Conservation (phyloP, 306 rosid species). For the Glycine soja region DNA sequence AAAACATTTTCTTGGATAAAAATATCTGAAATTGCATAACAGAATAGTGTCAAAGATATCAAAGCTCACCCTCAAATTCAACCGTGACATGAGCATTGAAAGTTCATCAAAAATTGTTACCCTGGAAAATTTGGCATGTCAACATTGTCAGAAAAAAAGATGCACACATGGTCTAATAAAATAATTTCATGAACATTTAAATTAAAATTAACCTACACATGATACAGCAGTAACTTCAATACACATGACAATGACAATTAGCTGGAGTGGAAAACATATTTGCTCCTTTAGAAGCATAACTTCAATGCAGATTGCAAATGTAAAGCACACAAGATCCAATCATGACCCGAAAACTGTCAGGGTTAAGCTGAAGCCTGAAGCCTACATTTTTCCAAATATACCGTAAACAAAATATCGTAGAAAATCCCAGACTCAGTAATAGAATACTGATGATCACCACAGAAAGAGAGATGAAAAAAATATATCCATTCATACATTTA, state of each 20-base stretch:
- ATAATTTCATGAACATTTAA: constrained; percentile 17
- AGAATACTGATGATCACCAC: constrained; percentile 16
- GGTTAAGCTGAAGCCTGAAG: constrained; percentile 24
- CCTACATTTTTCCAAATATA: not conserved
- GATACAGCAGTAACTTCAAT: constrained; percentile 27
- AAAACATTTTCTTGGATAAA: constrained; percentile 3
- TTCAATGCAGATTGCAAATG: constrained; percentile 31
- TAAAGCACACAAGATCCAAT: constrained; percentile 38
- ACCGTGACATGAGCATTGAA: constrained; percentile 66
- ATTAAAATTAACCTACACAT: constrained; percentile 35
- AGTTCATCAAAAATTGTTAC: constrained; percentile 74
- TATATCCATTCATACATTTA: not conserved
- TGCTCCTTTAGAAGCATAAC: constrained; percentile 35
- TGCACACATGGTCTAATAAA: constrained; percentile 25
- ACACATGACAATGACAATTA: constrained; percentile 31
- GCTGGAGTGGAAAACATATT: constrained; percentile 8
- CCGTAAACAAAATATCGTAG: constrained; percentile 23
- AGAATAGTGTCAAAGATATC: constrained; percentile 24
- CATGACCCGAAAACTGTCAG: constrained; percentile 18
- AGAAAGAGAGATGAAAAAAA: not conserved
- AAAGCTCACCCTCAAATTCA: constrained; percentile 70
- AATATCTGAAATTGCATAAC: constrained; percentile 28
- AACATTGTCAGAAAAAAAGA: constrained; percentile 35
- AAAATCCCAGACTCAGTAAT: constrained; percentile 7
- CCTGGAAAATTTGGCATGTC: constrained; percentile 59